Percentiles rank a stretch among this genome's conserved stretches.
These are phyloP conservation scores for Elaeis guineensis DNA, from an alignment of 176 grass and related monocot genomes.

Conservation along the genomic window DNA sequence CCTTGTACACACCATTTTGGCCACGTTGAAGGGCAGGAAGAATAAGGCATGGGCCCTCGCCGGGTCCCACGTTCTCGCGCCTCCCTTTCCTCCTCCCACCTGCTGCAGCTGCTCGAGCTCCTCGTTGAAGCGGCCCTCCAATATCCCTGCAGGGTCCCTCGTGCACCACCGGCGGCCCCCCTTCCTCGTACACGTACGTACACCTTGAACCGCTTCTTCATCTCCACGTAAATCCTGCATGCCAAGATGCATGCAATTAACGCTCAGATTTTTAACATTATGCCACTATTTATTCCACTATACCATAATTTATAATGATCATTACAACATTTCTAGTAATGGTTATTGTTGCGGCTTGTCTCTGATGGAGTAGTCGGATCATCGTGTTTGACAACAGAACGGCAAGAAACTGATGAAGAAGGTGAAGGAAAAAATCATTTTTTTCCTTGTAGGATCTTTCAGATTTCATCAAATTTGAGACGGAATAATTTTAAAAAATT, in stretches of 20 bases:
- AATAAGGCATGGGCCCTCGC: slow-evolving; percentile 40
- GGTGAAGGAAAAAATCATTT: too few relatives aligned
- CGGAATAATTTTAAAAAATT: too few relatives aligned
- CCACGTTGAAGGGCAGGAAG: slow-evolving; percentile 63
- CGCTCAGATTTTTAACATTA: not conserved
- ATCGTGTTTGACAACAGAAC: too few relatives aligned
- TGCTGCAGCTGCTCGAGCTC: slow-evolving; percentile 39
- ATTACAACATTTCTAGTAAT: not conserved
- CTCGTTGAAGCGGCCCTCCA: slow-evolving; percentile 73
- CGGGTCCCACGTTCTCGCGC: slow-evolving; percentile 36
- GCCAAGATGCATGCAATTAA: not conserved
- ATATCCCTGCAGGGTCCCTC: slow-evolving; percentile 62
- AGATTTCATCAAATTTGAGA: too few relatives aligned
- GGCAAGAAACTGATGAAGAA: too few relatives aligned
- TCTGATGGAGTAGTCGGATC: too few relatives aligned
- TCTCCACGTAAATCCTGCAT: slow-evolving; percentile 65
- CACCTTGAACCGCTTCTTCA: slow-evolving; percentile 67
- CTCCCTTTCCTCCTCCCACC: not conserved
- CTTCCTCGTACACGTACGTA: slow-evolving; percentile 83
- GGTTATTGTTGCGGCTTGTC: too few relatives aligned
- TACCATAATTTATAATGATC: not conserved
- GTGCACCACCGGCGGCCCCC: slow-evolving; percentile 63
- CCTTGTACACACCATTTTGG: slow-evolving; percentile 40
- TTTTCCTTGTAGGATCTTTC: too few relatives aligned
- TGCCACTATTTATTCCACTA: too few relatives aligned